These are phyloP conservation scores for Gossypium schwendimanii DNA, from an alignment of 441 rosid species.

Conservation along the genomic window DNA sequence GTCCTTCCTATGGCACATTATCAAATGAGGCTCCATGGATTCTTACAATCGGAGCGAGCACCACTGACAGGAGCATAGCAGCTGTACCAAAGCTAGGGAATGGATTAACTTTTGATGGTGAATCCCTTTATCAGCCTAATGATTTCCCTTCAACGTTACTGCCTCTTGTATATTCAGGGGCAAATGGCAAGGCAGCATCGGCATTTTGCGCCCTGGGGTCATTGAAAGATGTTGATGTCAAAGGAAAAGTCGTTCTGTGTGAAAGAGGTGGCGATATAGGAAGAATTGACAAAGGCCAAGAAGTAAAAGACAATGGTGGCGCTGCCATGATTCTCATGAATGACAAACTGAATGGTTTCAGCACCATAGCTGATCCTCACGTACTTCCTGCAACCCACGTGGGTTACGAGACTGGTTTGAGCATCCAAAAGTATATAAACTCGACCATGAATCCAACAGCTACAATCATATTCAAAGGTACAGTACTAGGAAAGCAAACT, in stretches of 20 bases:
- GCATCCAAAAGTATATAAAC: constrained; percentile 27
- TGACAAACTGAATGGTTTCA: constrained; percentile 16
- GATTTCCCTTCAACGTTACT: constrained; percentile 23
- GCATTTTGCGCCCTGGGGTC: constrained; percentile 30
- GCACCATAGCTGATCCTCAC: constrained; percentile 27
- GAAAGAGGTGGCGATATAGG: constrained; percentile 25
- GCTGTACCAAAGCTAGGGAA: constrained; percentile 28
- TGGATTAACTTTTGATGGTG: constrained; percentile 26
- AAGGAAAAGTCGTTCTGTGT: constrained; percentile 45
- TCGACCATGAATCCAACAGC: constrained; percentile 28
- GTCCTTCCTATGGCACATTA: constrained; percentile 18
- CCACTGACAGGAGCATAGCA: constrained; percentile 25
- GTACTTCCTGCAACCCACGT: constrained; percentile 37
- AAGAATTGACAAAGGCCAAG: constrained; percentile 27
- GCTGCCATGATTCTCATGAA: constrained; percentile 36
- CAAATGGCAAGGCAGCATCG: constrained; percentile 15
- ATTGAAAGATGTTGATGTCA: constrained; percentile 22
- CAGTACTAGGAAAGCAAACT: constrained; percentile 22
- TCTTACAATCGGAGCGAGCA: constrained; percentile 38
- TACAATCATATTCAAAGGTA: constrained; percentile 30
- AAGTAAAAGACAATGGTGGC: constrained; percentile 34
- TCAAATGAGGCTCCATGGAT: constrained; percentile 43
- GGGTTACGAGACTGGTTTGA: constrained; percentile 19
- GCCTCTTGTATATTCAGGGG: constrained; percentile 41
- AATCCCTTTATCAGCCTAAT: constrained; percentile 37